Conservation (phyloP, 2,329 filamentous ascomycete genomes). For the Aspergillus pseudotamarii region DNA sequence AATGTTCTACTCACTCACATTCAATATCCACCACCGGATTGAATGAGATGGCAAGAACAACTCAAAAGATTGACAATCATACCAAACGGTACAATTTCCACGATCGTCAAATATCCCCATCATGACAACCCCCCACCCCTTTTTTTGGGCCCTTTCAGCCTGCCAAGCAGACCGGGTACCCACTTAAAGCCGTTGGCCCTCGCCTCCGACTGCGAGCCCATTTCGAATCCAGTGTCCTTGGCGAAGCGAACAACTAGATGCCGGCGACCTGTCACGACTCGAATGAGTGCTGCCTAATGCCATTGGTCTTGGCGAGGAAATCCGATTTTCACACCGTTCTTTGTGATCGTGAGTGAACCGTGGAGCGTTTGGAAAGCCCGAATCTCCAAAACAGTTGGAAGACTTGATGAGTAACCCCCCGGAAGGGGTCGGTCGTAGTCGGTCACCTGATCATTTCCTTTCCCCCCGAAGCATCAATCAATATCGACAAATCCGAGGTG, state of each 20-base stretch:
- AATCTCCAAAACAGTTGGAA: background rate
- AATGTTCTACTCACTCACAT: background rate
- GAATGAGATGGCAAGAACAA: background rate
- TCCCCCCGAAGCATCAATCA: background rate
- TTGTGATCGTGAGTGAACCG: background rate
- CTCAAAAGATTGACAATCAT: background rate
- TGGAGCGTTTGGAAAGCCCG: background rate
- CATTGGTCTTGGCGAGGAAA: background rate
- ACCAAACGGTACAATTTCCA: background rate
- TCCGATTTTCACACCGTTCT: background rate
- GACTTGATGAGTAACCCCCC: no score
- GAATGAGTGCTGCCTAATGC: slow-evolving; percentile 1
- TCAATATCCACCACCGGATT: no score
- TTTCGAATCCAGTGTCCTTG: background rate
- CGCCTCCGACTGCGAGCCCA: background rate
- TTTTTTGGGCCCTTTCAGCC: background rate
- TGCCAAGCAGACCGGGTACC: background rate
- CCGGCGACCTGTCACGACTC: background rate
- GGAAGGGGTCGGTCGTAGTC: background rate
- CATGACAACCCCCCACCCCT: background rate
- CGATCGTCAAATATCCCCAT: background rate
- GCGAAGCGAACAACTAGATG: background rate
- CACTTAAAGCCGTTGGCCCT: slow-evolving; percentile 1
- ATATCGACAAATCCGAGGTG: background rate
- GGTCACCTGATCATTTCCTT: background rate